phyloP scores from a whole-genome alignment of 2,329 filamentous ascomycete genomes.

The Pleurostoma richardsiae region DNA sequence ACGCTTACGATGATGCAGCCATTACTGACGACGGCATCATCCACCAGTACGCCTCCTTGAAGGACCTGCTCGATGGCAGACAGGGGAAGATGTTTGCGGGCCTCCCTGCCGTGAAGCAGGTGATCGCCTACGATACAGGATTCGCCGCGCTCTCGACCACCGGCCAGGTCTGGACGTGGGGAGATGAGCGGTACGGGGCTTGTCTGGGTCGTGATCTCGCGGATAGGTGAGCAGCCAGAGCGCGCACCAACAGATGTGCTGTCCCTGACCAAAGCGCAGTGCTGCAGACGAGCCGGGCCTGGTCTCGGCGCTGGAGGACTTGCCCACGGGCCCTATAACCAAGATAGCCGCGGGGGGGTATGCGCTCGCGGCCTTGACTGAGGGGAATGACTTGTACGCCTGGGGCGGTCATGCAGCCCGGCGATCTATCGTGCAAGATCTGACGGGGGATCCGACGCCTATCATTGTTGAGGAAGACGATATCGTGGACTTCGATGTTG shows the following conservation, averaged over 20 bases:
- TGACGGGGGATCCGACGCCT: slow-evolving; percentile 32
- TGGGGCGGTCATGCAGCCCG: slow-evolving; percentile 48
- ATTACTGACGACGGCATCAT: slow-evolving; percentile 16
- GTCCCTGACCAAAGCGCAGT: slow-evolving; percentile 16
- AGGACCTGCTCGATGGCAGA: slow-evolving; percentile 2
- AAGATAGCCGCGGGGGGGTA: slow-evolving; percentile 55
- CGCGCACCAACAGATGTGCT: slow-evolving; percentile 1
- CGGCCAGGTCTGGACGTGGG: slow-evolving; percentile 45
- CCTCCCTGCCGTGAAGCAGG: slow-evolving; percentile 26
- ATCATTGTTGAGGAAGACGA: slow-evolving; percentile 43
- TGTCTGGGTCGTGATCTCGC: slow-evolving; percentile 49
- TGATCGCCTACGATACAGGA: slow-evolving; percentile 42
- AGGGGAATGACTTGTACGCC: slow-evolving; percentile 52
- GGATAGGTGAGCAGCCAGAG: no score
- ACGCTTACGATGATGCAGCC: slow-evolving; percentile 12
- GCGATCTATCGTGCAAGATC: slow-evolving; percentile 20
- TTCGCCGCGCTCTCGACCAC: slow-evolving; percentile 39
- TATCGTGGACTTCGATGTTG: slow-evolving; percentile 52
- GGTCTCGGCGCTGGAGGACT: slow-evolving; percentile 43
- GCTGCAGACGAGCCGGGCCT: slow-evolving; percentile 39
- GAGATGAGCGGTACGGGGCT: slow-evolving; percentile 52
- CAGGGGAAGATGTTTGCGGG: slow-evolving; percentile 12
- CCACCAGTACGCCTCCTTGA: slow-evolving; percentile 17
- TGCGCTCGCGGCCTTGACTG: slow-evolving; percentile 51
- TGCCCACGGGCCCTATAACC: slow-evolving; percentile 44